Conservation (phyloP, 129 eudicot genomes). For the Helichrysum umbraculigerum region DNA sequence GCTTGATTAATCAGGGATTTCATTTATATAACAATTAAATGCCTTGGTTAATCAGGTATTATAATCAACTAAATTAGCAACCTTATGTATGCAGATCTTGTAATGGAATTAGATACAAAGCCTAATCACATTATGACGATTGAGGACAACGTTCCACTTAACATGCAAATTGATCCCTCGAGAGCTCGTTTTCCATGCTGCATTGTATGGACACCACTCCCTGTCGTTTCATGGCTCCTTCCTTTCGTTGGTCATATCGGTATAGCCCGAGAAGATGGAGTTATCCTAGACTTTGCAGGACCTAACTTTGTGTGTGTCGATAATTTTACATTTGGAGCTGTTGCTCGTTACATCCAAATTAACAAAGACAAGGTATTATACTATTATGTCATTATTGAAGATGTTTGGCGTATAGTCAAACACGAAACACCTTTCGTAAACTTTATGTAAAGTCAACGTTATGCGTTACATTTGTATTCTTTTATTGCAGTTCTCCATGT, state of each 20-base stretch:
- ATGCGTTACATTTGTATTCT: neutral
- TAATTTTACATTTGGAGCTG: conserved; percentile 82
- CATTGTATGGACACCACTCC: conserved; percentile 95
- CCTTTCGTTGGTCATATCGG: conserved; percentile 93
- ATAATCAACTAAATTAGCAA: neutral
- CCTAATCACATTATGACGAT: conserved; percentile 53
- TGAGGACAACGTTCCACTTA: conserved; percentile 35
- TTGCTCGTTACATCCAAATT: conserved; percentile 69
- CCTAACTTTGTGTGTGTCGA: conserved; percentile 95
- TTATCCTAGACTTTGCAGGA: conserved; percentile 91
- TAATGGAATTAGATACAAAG: conserved; percentile 59
- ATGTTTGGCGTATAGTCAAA: neutral
- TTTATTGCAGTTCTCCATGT: conserved; percentile 25
- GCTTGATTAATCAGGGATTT: neutral
- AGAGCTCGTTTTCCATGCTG: conserved; percentile 85
- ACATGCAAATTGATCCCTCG: conserved; percentile 63
- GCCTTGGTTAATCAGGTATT: neutral
- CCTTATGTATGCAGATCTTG: conserved; percentile 27
- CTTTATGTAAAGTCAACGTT: neutral
- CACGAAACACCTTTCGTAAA: neutral
- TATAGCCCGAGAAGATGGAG: conserved; percentile 90
- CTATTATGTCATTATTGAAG: neutral
- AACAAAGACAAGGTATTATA: conserved; percentile 64
- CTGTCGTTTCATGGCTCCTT: conserved; percentile 84
- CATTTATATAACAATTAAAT: neutral